phyloP scores from a whole-genome alignment of 108 stramenopile species.

The Cyclostephanos tholiformis region DNA sequence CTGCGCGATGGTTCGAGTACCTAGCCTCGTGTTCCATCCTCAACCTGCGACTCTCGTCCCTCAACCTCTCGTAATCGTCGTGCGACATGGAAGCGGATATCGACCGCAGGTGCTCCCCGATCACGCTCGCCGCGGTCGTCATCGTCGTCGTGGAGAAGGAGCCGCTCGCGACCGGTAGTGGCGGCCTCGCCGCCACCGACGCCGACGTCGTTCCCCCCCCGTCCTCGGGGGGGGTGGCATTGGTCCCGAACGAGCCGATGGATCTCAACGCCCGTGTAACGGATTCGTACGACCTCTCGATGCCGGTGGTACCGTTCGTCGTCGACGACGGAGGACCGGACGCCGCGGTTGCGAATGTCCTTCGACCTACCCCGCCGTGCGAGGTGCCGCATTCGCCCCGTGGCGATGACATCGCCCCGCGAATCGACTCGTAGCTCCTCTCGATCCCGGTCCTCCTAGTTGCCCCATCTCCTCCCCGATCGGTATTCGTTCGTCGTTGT shows the following conservation, averaged over 20 bases:
- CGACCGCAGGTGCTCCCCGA: neutral
- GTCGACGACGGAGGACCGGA: too few relatives aligned
- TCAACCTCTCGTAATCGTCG: slow-evolving; percentile 6
- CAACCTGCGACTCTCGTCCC: slow-evolving; percentile 4
- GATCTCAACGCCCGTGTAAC: neutral
- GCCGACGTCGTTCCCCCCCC: neutral
- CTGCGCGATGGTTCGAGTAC: neutral
- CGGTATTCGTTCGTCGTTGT: neutral
- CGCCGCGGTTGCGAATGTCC: too few relatives aligned
- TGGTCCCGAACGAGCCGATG: neutral
- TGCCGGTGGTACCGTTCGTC: slow-evolving; percentile 4
- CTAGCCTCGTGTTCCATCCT: neutral
- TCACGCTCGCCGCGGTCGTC: neutral
- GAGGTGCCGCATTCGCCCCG: too few relatives aligned
- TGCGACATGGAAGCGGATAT: neutral
- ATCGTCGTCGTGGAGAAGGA: neutral
- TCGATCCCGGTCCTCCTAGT: slow-evolving; percentile 6
- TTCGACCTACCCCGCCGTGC: too few relatives aligned
- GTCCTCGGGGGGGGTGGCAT: too few relatives aligned
- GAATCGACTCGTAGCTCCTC: neutral
- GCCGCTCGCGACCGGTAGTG: neutral
- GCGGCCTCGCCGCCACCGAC: neutral
- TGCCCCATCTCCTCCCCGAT: neutral
- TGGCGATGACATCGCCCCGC: neutral
- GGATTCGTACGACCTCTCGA: slow-evolving; percentile 1